These are phyloP conservation scores for Septoria linicola DNA, from an alignment of 2,329 filamentous ascomycete species.

Conservation along the genomic window DNA sequence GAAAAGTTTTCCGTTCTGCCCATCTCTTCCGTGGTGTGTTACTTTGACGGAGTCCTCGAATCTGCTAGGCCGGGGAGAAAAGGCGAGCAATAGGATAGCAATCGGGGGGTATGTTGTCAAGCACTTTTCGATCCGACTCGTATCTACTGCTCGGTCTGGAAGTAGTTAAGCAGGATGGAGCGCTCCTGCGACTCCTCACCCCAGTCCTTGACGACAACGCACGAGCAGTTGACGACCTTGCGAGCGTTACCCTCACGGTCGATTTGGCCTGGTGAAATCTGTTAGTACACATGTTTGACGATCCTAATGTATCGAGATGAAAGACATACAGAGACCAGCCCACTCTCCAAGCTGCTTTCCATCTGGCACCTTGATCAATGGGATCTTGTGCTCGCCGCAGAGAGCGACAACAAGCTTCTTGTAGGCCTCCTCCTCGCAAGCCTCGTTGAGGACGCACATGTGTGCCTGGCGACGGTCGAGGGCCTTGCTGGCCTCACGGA, in stretches of 20 bases:
- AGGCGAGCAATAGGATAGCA: no score
- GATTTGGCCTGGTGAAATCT: slow-evolving; percentile 69
- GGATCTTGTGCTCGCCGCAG: slow-evolving; percentile 99
- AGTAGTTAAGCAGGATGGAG: slow-evolving; percentile 99
- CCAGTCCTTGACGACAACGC: slow-evolving; percentile 99
- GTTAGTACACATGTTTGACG: slow-evolving; percentile 14
- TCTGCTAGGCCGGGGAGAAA: no score
- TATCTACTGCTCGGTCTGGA: slow-evolving; percentile 77
- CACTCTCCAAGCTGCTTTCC: slow-evolving; percentile 99
- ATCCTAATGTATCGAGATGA: slow-evolving; percentile 13
- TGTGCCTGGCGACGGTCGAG: slow-evolving; percentile 98
- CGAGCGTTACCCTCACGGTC: slow-evolving; percentile 99
- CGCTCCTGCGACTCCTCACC: slow-evolving; percentile 99
- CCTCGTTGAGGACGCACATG: slow-evolving; percentile 99
- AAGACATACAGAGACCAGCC: slow-evolving; percentile 93
- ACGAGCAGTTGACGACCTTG: slow-evolving; percentile 99
- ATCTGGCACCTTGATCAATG: slow-evolving; percentile 99
- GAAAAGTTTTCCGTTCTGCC: no score
- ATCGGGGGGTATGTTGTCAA: no score
- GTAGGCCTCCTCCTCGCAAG: slow-evolving; percentile 99
- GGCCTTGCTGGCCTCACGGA: slow-evolving; percentile 97
- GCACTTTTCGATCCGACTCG: no score
- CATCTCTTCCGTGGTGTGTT: no score
- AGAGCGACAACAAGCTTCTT: slow-evolving; percentile 99
- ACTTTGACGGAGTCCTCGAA: no score